Conservation (phyloP, 202 grass and related monocot species). For the Carex sylvatica region DNA sequence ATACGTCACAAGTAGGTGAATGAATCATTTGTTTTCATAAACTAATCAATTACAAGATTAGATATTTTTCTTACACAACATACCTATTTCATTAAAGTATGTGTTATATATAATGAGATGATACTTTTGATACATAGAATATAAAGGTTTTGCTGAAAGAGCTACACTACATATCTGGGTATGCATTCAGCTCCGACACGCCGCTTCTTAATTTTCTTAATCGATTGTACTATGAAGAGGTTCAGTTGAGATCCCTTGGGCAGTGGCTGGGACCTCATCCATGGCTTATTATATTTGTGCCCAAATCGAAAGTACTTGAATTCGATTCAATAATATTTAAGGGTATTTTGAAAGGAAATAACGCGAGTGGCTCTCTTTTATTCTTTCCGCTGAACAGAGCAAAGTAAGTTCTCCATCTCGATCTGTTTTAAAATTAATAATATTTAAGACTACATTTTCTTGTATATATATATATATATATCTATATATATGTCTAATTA, state of each 20-base stretch:
- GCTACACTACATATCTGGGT: conserved; percentile 37
- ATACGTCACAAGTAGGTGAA: no score
- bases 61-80: no score
- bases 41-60: no score
- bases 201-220: conserved; percentile 55
- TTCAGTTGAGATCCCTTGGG: conserved; percentile 29
- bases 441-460: neutral
- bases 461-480: no score
- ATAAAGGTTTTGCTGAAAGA: conserved; percentile 20
- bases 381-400: conserved; percentile 62
- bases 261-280: conserved; percentile 68
- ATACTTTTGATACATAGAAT: conserved; percentile 21
- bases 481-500: no score
- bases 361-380: conserved; percentile 41
- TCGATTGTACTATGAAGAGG: conserved; percentile 37
- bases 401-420: conserved; percentile 37
- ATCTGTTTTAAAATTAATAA: neutral
- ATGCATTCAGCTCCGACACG: conserved; percentile 41
- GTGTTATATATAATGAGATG: neutral
- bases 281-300: conserved; percentile 70
- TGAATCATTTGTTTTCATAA: no score
- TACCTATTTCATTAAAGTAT: neutral
- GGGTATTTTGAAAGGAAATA: conserved; percentile 48
- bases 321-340: conserved; percentile 59
- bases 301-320: conserved; percentile 53